Conservation (phyloP, 208 protist species). For the Leishmania amazonensis region DNA sequence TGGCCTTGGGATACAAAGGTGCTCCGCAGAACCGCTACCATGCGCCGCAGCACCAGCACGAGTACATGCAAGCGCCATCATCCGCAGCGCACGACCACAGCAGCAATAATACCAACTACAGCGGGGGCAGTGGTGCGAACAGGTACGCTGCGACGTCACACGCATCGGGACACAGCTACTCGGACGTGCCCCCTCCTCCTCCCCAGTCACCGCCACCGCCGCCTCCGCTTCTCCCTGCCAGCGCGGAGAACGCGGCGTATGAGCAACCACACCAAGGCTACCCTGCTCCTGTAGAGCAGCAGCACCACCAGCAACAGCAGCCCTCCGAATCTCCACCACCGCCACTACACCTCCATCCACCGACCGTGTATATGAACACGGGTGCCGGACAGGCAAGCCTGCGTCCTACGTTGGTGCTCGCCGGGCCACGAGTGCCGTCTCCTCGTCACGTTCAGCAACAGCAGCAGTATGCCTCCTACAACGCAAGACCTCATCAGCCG, state of each 20-base stretch:
- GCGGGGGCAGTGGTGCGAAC: neutral
- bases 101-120: neutral
- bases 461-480: constrained; percentile 3
- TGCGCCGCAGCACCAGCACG: neutral
- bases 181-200: neutral
- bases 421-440: neutral
- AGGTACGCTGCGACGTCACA: neutral
- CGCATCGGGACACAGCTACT: neutral
- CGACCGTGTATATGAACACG: constrained; percentile 27
- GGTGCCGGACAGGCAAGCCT: neutral
- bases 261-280: neutral
- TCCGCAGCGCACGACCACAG: neutral
- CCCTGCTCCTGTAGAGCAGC: neutral
- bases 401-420: neutral
- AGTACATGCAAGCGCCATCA: constrained; percentile 2
- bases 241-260: neutral
- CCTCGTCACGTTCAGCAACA: constrained; percentile 4
- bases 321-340: neutral
- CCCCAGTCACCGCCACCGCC: constrained; percentile 14
- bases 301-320: constrained; percentile 7
- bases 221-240: neutral
- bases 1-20: neutral
- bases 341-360: constrained; percentile 20
- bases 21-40: constrained; percentile 5
- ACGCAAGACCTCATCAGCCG: neutral